These are phyloP conservation scores for Mycena metata DNA, from an alignment of 768 basidiomycete genomes.

Conservation along the genomic window DNA sequence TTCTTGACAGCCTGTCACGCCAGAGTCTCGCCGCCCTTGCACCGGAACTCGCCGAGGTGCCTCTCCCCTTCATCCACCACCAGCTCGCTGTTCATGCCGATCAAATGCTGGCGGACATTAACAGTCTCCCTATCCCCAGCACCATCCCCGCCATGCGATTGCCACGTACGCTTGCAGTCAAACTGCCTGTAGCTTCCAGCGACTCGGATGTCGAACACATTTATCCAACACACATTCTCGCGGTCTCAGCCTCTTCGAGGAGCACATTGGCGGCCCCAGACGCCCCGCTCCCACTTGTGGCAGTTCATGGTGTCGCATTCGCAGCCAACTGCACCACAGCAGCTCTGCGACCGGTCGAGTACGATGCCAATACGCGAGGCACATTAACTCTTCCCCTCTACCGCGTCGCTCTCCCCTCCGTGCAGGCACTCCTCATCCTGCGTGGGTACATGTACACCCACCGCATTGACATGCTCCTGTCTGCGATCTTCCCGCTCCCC, in stretches of 20 bases:
- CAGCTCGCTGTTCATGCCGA: conserved; percentile 10
- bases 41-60: conserved; percentile 57
- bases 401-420: conserved; percentile 61
- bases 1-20: conserved; percentile 46
- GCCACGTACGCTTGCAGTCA: background rate
- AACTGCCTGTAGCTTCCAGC: background rate
- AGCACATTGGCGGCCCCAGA: background rate
- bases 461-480: conserved; percentile 45
- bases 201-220: background rate
- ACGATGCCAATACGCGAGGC: background rate
- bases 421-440: conserved; percentile 57
- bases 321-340: conserved; percentile 52
- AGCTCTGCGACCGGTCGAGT: conserved; percentile 40
- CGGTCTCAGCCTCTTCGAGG: background rate
- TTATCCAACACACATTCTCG: conserved; percentile 30
- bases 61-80: conserved; percentile 60
- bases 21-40: conserved; percentile 58
- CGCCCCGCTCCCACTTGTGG: conserved; percentile 41
- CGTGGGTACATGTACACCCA: conserved; percentile 63
- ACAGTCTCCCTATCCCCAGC: background rate
- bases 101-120: conserved; percentile 16
- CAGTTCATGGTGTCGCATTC: conserved; percentile 56
- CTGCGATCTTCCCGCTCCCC: conserved; percentile 11
- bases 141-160: background rate
- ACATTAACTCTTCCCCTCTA: conserved; percentile 58